These are phyloP conservation scores for Orbilia blumenaviensis DNA, from an alignment of 2,329 filamentous ascomycete species.

Conservation along the genomic window DNA sequence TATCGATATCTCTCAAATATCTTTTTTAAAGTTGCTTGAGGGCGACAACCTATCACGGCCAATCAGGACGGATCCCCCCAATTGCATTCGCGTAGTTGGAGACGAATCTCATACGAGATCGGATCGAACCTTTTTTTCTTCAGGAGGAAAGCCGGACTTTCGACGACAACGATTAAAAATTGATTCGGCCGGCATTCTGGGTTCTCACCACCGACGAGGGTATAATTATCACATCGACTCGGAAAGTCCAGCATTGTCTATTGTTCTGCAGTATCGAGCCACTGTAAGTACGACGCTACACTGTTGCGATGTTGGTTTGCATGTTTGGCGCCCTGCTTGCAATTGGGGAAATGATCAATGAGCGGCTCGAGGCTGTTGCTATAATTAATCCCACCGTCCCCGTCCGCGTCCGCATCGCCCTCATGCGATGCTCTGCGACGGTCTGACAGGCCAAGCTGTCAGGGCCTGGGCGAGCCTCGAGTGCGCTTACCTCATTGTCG, in stretches of 20 bases:
- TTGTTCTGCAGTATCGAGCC: not conserved
- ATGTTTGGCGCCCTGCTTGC: not conserved
- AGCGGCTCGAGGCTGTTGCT: slow-evolving; percentile 7
- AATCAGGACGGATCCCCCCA: too few relatives aligned
- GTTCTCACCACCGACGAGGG: too few relatives aligned
- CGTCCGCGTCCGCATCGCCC: not conserved
- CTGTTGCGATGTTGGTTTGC: not conserved
- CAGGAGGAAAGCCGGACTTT: not conserved
- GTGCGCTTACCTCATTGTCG: not conserved
- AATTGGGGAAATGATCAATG: not conserved
- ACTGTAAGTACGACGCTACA: not conserved
- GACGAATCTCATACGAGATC: too few relatives aligned
- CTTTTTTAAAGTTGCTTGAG: too few relatives aligned
- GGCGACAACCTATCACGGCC: not conserved
- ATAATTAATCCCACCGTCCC: slow-evolving; percentile 1
- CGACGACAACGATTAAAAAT: too few relatives aligned
- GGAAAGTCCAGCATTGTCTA: too few relatives aligned
- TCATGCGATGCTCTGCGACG: not conserved
- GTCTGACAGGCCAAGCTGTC: not conserved
- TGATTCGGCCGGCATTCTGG: too few relatives aligned
- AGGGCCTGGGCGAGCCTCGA: not conserved
- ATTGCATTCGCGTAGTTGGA: too few relatives aligned
- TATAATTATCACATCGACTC: too few relatives aligned
- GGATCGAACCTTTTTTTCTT: too few relatives aligned
- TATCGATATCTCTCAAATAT: not conserved